Evolutionary conservation across 2,329 filamentous ascomycete species (phyloP).

Genomic region (Fusarium tuaranense): DNA sequence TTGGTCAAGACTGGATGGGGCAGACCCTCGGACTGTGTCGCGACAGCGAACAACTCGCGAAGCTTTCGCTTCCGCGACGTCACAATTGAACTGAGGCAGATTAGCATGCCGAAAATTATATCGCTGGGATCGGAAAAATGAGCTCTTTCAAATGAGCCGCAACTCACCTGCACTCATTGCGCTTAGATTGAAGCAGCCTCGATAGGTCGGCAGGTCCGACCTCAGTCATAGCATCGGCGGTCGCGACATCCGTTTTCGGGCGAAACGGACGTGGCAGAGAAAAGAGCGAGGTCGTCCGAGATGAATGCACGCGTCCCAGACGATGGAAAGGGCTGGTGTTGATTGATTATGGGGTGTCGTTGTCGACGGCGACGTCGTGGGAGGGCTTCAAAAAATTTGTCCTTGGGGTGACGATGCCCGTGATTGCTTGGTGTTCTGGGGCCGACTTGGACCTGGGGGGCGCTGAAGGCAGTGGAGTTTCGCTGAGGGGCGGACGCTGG

Average conservation of each 20-base stretch:
- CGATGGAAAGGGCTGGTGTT: slow-evolving; percentile 50
- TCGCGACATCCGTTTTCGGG: slow-evolving; percentile 76
- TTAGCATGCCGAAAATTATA: slow-evolving; percentile 60
- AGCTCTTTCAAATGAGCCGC: slow-evolving; percentile 57
- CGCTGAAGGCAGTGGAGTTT: slow-evolving; percentile 39
- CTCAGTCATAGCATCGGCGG: slow-evolving; percentile 78
- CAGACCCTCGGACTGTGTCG: slow-evolving; percentile 74
- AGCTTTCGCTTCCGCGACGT: slow-evolving; percentile 91
- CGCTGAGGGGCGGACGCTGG: slow-evolving; percentile 34
- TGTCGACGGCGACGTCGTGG: slow-evolving; percentile 45
- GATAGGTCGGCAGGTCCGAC: slow-evolving; percentile 74
- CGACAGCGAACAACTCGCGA: slow-evolving; percentile 84
- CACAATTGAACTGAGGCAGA: slow-evolving; percentile 72
- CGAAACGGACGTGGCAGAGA: slow-evolving; percentile 66
- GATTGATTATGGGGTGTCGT: slow-evolving; percentile 48
- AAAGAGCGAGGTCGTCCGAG: slow-evolving; percentile 42
- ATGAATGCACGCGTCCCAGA: slow-evolving; percentile 43
- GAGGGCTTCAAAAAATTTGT: slow-evolving; percentile 50
- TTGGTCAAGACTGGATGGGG: slow-evolving; percentile 69
- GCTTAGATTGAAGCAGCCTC: slow-evolving; percentile 75
- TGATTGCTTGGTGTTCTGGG: slow-evolving; percentile 37
- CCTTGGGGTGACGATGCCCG: slow-evolving; percentile 39
- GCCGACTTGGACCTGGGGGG: slow-evolving; percentile 33
- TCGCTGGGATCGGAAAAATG: slow-evolving; percentile 62
- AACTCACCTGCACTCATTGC: slow-evolving; percentile 71